A percentile compares a stretch with the other conserved stretches of the same genome.
Evolutionary conservation across 495 filamentous ascomycete species (phyloP).

Genomic region (Xylaria venustula): DNA sequence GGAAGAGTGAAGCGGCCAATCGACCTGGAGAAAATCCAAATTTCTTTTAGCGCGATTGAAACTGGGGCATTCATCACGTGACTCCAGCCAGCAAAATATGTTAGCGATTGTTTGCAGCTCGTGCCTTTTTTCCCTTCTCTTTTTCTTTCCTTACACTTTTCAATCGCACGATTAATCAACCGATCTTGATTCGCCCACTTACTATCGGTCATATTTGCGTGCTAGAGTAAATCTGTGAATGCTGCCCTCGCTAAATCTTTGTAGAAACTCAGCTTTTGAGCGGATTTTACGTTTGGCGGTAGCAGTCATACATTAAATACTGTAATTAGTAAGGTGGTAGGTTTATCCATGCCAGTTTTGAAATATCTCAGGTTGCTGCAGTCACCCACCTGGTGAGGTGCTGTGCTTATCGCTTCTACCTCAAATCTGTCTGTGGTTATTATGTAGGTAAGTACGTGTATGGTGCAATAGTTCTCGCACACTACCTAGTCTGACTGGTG

Average conservation of each 20-base stretch:
- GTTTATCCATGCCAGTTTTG: too few species aligned
- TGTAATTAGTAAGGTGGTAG: neutral
- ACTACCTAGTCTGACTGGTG: too few species aligned
- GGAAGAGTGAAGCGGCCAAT: neutral
- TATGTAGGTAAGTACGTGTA: too few species aligned
- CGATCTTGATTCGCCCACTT: constrained; percentile 43
- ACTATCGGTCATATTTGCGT: constrained; percentile 53
- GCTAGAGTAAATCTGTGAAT: constrained; percentile 37
- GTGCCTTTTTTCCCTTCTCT: constrained; percentile 23
- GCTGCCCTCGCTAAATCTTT: constrained; percentile 17
- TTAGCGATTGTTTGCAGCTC: neutral
- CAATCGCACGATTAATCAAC: constrained; percentile 52
- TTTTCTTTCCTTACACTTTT: constrained; percentile 40
- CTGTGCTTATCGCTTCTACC: too few species aligned
- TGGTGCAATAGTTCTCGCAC: too few species aligned
- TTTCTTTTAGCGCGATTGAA: neutral
- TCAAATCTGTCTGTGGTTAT: too few species aligned
- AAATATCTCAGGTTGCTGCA: too few species aligned
- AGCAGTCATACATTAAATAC: constrained; percentile 22
- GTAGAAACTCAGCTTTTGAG: constrained; percentile 17
- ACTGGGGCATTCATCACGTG: neutral
- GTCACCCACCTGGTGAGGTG: too few species aligned
- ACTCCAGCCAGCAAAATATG: constrained; percentile 12
- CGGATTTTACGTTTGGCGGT: constrained; percentile 21
- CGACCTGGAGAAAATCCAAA: neutral